These are phyloP conservation scores for Pulveroboletus frians DNA, from an alignment of 768 basidiomycete genomes.

Conservation along the genomic window DNA sequence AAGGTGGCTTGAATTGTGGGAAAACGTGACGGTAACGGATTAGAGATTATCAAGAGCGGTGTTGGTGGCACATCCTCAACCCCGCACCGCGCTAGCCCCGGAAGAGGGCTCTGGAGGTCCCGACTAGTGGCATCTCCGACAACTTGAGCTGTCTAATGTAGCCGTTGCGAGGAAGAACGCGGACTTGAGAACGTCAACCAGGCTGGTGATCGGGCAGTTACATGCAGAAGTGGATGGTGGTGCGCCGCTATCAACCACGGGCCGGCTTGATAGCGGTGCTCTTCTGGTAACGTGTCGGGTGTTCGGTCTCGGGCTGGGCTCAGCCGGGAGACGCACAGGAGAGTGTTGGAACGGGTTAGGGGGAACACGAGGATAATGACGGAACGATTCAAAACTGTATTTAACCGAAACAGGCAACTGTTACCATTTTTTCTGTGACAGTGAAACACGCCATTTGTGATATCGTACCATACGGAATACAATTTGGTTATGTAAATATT, in stretches of 20 bases:
- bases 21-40: background rate
- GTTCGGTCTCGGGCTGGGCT: background rate
- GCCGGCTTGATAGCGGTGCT: too few relatives aligned
- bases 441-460: slow-evolving; percentile 26
- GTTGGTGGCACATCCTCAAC: slow-evolving; percentile 2
- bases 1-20: background rate
- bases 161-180: background rate
- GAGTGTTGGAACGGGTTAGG: background rate
- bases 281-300: background rate
- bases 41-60: slow-evolving; percentile 2
- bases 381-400: background rate
- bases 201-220: too few relatives aligned
- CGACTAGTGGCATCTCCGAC: background rate
- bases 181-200: background rate
- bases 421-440: background rate
- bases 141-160: background rate
- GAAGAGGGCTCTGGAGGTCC: background rate
- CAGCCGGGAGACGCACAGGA: background rate
- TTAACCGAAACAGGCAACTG: background rate
- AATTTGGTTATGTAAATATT: slow-evolving; percentile 28
- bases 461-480: slow-evolving; percentile 29
- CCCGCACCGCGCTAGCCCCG: background rate
- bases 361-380: too few relatives aligned
- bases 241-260: too few relatives aligned
- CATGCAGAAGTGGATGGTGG: too few relatives aligned